Evolutionary conservation across 2,329 filamentous ascomycete species (phyloP).

Genomic region (Paraphaeosphaeria sporulosa): DNA sequence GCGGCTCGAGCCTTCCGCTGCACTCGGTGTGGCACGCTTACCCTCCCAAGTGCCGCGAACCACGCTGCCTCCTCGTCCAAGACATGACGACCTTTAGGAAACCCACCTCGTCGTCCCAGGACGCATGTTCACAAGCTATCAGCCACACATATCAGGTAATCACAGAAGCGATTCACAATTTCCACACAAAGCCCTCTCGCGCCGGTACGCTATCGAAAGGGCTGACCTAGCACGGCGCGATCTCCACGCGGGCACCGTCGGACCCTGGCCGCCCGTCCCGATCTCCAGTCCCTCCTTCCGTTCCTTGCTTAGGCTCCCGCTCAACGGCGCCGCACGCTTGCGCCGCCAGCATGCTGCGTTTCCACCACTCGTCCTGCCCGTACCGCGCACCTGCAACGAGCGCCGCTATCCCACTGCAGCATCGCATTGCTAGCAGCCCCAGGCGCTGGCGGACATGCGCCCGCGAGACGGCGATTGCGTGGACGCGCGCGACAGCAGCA

Average conservation of each 20-base stretch:
- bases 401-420: neutral
- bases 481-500: neutral
- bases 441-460: neutral
- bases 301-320: slow-evolving; percentile 11
- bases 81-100: neutral
- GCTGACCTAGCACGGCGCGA: neutral
- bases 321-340: slow-evolving; percentile 2
- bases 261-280: slow-evolving; percentile 3
- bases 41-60: neutral
- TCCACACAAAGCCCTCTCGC: neutral
- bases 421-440: neutral
- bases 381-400: neutral
- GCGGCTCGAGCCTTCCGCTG: neutral
- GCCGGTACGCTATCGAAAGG: neutral
- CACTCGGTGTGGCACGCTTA: neutral
- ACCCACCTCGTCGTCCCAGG: neutral
- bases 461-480: neutral
- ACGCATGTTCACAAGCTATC: neutral
- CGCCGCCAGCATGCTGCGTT: neutral
- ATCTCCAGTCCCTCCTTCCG: no score
- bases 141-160: neutral
- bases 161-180: neutral
- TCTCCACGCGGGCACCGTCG: neutral
- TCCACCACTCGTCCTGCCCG: neutral
- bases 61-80: neutral